Conservation (phyloP, 2,329 filamentous ascomycete species). For the Pseudofabraea citricarpa region DNA sequence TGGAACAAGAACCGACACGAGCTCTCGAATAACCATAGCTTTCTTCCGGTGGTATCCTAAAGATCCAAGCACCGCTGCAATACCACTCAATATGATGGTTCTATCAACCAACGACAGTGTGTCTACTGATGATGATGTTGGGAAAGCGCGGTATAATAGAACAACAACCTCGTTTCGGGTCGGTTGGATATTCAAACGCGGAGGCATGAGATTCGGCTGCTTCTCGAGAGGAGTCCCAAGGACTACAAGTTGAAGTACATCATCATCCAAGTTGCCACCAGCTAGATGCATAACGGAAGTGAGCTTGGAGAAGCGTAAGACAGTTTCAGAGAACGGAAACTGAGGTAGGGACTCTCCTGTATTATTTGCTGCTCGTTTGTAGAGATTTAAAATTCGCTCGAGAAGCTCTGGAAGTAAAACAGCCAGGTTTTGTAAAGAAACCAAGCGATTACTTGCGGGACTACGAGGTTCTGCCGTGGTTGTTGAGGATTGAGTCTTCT, state of each 20-base stretch:
- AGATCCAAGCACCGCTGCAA: conserved; percentile 77
- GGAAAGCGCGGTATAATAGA: conserved; percentile 66
- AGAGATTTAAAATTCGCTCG: conserved; percentile 70
- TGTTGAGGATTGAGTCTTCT: conserved; percentile 23
- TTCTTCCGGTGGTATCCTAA: conserved; percentile 85
- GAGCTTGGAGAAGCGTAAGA: conserved; percentile 68
- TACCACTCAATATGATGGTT: conserved; percentile 75
- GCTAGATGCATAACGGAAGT: conserved; percentile 62
- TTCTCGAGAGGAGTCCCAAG: conserved; percentile 53
- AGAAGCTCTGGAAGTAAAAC: conserved; percentile 66
- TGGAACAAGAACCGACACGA: conserved; percentile 76
- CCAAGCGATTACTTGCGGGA: conserved; percentile 24
- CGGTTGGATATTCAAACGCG: conserved; percentile 51
- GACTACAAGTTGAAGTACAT: conserved; percentile 60
- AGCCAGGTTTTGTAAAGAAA: conserved; percentile 47
- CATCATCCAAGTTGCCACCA: conserved; percentile 56
- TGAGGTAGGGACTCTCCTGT: conserved; percentile 66
- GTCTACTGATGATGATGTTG: conserved; percentile 58
- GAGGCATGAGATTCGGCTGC: conserved; percentile 38
- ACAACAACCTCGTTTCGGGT: conserved; percentile 59
- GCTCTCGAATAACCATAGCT: conserved; percentile 80
- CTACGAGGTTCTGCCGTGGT: conserved; percentile 23
- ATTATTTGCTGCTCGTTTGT: conserved; percentile 59
- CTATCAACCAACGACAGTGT: conserved; percentile 69
- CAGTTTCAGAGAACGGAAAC: conserved; percentile 66